Evolutionary conservation across 169 alveolate genomes (phyloP).

Genomic region (Besnoitia besnoiti): DNA sequence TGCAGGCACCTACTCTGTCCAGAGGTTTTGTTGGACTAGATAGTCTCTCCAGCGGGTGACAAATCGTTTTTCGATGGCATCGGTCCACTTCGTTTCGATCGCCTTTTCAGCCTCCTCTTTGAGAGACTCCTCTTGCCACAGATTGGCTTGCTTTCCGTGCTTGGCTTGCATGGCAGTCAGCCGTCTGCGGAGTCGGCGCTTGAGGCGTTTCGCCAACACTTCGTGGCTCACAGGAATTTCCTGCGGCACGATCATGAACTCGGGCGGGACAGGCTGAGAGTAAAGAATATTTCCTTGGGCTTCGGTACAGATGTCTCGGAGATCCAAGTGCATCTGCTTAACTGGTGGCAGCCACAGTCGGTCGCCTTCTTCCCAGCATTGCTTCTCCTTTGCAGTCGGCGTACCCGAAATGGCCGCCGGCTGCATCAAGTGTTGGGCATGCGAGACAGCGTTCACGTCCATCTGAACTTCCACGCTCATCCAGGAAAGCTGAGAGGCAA

Average conservation of each 20-base stretch:
- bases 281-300: not conserved
- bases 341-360: not conserved
- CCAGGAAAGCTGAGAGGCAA: slow-evolving; percentile 27
- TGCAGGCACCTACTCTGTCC: slow-evolving; percentile 17
- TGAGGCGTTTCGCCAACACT: slow-evolving; percentile 5
- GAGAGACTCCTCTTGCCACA: not conserved
- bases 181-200: slow-evolving; percentile 12
- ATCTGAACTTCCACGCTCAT: not conserved
- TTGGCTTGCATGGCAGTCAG: not conserved
- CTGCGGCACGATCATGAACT: slow-evolving; percentile 1
- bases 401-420: not conserved
- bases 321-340: slow-evolving; percentile 28
- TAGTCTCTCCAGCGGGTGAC: slow-evolving; percentile 4
- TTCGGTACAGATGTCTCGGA: slow-evolving; percentile 2
- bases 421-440: not conserved
- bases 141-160: not conserved
- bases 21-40: not conserved
- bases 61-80: not conserved
- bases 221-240: slow-evolving; percentile 14
- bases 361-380: not conserved
- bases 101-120: not conserved
- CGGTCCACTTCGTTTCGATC: not conserved
- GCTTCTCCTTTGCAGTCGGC: not conserved
- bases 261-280: not conserved
- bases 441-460: not conserved